Percentiles rank a stretch among this genome's conserved stretches.
phyloP scores from a whole-genome alignment of 2,329 filamentous ascomycete species.

The Aspergillus terreus region DNA sequence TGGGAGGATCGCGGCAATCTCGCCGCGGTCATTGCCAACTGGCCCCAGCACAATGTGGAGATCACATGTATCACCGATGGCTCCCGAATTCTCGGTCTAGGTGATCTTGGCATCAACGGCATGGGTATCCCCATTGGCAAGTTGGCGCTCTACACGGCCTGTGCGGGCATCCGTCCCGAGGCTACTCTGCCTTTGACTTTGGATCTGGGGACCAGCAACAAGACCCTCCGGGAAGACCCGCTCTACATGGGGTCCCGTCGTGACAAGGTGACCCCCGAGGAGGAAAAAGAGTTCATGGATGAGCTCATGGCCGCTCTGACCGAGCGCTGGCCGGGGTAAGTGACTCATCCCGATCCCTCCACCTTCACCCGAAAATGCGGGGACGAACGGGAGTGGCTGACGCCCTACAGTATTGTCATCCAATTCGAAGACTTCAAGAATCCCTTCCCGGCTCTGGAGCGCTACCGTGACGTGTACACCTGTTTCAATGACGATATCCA shows the following conservation, averaged over 20 bases:
- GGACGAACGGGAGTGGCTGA: conserved; percentile 17
- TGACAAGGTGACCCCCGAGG: conserved; percentile 71
- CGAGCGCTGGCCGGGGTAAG: conserved; percentile 67
- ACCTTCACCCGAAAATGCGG: conserved; percentile 11
- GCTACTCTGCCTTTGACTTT: conserved; percentile 60
- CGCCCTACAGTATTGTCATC: conserved; percentile 59
- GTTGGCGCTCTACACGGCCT: conserved; percentile 89
- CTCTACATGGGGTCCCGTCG: conserved; percentile 87
- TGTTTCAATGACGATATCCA: conserved; percentile 99
- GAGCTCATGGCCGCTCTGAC: conserved; percentile 92
- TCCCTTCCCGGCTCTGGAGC: conserved; percentile 87
- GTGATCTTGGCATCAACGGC: conserved; percentile 93
- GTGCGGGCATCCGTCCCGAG: conserved; percentile 86
- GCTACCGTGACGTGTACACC: conserved; percentile 83
- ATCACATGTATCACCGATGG: conserved; percentile 97
- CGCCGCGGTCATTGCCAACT: conserved; percentile 83
- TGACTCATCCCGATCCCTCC: conserved; percentile 15
- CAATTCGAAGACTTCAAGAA: conserved; percentile 99
- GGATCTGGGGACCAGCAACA: conserved; percentile 62
- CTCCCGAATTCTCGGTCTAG: conserved; percentile 84
- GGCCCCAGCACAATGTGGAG: conserved; percentile 83
- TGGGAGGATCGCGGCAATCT: conserved; percentile 92
- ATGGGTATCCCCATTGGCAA: conserved; percentile 98
- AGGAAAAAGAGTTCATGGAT: conserved; percentile 90
- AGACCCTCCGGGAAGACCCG: conserved; percentile 67